Conservation (phyloP, 495 filamentous ascomycete species). For the Chaetomium fimeti region DNA sequence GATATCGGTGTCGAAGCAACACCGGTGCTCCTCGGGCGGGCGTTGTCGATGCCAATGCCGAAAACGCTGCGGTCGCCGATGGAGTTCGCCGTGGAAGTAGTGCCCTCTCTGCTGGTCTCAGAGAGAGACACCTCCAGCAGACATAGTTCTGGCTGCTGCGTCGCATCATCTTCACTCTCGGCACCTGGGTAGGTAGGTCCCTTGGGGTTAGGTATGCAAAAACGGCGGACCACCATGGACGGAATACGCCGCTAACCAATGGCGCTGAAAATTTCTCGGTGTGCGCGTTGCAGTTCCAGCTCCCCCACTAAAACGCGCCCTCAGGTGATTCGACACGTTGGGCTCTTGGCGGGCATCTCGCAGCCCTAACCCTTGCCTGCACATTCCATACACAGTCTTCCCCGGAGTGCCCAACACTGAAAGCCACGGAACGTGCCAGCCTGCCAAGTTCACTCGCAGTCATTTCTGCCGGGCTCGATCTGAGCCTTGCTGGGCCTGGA, state of each 20-base stretch:
- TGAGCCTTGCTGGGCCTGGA: slow-evolving; percentile 1
- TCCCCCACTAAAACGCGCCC: slow-evolving; percentile 23
- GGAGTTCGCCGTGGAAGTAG: neutral
- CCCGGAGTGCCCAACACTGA: too few species aligned
- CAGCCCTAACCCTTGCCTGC: slow-evolving; percentile 20
- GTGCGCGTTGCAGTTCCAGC: slow-evolving; percentile 4
- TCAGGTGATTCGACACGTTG: slow-evolving; percentile 21
- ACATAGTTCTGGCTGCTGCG: slow-evolving; percentile 31
- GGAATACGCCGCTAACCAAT: neutral
- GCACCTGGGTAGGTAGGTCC: neutral
- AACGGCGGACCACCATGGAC: neutral
- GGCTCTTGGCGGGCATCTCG: neutral
- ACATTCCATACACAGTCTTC: neutral
- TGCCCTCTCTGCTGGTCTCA: slow-evolving; percentile 17
- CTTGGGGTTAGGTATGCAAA: too few species aligned
- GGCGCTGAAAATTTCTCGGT: slow-evolving; percentile 9
- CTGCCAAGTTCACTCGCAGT: too few species aligned
- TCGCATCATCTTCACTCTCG: slow-evolving; percentile 30
- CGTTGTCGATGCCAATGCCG: neutral
- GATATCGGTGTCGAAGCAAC: neutral
- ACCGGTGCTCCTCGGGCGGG: neutral
- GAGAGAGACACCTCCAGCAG: slow-evolving; percentile 35
- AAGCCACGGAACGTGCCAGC: too few species aligned
- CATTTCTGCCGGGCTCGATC: neutral
- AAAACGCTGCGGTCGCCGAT: neutral